Percentiles rank a stretch among this genome's conserved stretches.
phyloP scores from a whole-genome alignment of 2,329 filamentous ascomycete genomes.

The Fusarium palustre region DNA sequence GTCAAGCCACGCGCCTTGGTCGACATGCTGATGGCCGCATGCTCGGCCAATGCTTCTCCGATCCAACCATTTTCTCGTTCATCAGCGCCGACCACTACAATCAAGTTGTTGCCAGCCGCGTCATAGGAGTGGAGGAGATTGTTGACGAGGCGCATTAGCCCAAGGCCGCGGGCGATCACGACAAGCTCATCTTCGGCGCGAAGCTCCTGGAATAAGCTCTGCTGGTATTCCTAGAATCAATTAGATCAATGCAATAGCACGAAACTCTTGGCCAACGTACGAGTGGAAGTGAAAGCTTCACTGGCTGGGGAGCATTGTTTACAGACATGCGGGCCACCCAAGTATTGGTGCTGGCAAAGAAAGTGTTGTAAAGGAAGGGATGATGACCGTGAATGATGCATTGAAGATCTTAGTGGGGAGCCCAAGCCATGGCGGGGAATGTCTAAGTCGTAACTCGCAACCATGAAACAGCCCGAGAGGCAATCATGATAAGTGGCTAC shows the following conservation, averaged over 20 bases:
- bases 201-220: constrained; percentile 92
- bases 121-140: constrained; percentile 98
- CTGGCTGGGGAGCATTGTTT: constrained; percentile 70
- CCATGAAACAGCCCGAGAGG: constrained; percentile 14
- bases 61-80: constrained; percentile 97
- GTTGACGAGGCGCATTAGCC: constrained; percentile 90
- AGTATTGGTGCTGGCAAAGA: constrained; percentile 25
- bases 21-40: constrained; percentile 88
- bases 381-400: constrained; percentile 33
- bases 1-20: constrained; percentile 86
- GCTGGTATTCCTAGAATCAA: constrained; percentile 81
- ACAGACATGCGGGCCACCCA: constrained; percentile 60
- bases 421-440: constrained; percentile 19
- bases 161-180: constrained; percentile 89
- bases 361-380: constrained; percentile 28
- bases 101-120: constrained; percentile 91
- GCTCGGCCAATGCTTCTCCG: constrained; percentile 93
- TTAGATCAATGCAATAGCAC: constrained; percentile 20
- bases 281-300: constrained; percentile 81
- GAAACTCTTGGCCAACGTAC: constrained; percentile 38
- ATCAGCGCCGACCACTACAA: constrained; percentile 88
- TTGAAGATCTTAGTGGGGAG: constrained; percentile 32
- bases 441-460: background rate
- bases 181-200: constrained; percentile 93
- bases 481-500: background rate